Evolutionary conservation across 352 stramenopile species (phyloP), one percentile per base, ranked within the genome.

Genomic region (Blastocystis sp.): DNA sequence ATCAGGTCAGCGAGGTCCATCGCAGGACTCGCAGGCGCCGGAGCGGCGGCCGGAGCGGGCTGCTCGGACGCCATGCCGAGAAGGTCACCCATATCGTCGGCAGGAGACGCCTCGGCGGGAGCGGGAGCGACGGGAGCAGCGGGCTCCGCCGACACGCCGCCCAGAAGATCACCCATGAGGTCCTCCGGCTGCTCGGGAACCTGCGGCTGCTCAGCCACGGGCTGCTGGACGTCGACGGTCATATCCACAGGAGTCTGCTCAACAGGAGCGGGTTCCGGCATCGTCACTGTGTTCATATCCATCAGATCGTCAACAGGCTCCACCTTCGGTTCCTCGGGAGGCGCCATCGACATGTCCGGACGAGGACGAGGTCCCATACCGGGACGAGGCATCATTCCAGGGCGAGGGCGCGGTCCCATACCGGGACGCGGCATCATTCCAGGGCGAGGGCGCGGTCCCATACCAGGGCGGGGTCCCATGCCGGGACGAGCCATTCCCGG

Each of bases 351-450:
- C 51, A 59, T 59, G 3, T 27, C 51, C 4, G 51, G 51, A 59
- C 51, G 51, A 14, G 51, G 51, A 14, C 69, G 40, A 46, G 69
- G 69, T 64, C 69, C 27, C 69, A 81, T 81, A 49, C 69, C 69
- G 1, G 69, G 69, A 32, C 69, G 44, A 6, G 64, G 38, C n/a
- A 38, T 29, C 64, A 56, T 76, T 16, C 38, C 64, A 46, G 69
- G 69, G 27, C 69, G n/a, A 81, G 69, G 69, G 21, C 61, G 61
- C n/a, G 51, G 51, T 6, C 18, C 21, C 69, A 81, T 81, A 8
- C 69, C 69, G 42, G 69, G 69, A 38, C 51, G 51, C n/a, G 51
- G 51, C n/a, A 59, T 27, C 51, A 59, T 59, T 59, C 51, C 51
- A 14, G 51, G 51, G n/a, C 69, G 46, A 34, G 69, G 69, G 14